These are phyloP conservation scores for Brassica incana DNA, from an alignment of 345 rosid species.

Conservation along the genomic window DNA sequence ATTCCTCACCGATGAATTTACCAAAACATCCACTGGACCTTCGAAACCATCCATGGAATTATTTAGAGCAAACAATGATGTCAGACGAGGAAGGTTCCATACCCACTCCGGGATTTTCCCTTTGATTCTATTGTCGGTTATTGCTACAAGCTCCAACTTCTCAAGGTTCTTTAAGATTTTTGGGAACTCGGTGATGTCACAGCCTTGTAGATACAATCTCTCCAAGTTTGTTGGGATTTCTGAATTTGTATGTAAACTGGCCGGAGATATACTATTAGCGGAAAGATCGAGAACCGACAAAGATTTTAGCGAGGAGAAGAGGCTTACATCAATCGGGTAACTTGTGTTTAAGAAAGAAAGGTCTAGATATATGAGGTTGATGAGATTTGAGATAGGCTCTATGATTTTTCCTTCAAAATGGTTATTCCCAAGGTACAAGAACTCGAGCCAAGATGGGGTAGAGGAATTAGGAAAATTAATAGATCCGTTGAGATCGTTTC, in stretches of 20 bases:
- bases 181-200: not conserved
- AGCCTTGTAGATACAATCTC: accelerated
- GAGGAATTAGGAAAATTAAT: not conserved
- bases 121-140: not conserved
- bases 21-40: not conserved
- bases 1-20: not conserved
- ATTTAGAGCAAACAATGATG: not conserved
- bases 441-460: not conserved
- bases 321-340: not conserved
- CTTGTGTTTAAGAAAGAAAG: not conserved
- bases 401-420: not conserved
- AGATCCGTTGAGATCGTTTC: not conserved
- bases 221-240: not conserved
- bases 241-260: not conserved
- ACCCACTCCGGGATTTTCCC: not conserved
- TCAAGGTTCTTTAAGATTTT: not conserved
- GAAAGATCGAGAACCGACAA: not conserved
- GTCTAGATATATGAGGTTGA: not conserved
- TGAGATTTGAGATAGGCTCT: not conserved
- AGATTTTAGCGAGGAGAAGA: not conserved
- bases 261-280: not conserved
- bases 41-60: not conserved
- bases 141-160: not conserved
- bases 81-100: not conserved
- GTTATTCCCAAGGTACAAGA: not conserved